A percentile compares a stretch with the other conserved stretches of the same genome.
phyloP scores from a whole-genome alignment of 208 protist species.

The Leishmania gerbilli region DNA sequence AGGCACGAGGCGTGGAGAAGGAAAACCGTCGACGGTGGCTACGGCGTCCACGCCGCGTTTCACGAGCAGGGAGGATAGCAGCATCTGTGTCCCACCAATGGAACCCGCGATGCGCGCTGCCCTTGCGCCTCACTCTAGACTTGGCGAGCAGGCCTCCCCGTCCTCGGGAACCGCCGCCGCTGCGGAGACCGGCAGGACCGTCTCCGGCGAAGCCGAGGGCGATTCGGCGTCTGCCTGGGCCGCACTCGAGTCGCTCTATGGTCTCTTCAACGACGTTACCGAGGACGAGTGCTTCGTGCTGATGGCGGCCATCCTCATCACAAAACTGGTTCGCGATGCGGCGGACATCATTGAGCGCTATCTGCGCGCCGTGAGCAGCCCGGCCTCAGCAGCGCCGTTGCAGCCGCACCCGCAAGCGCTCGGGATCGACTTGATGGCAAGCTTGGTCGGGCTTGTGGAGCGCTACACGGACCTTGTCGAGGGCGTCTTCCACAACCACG shows the following conservation, averaged over 20 bases:
- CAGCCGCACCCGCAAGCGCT: constrained; percentile 18
- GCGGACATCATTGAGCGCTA: constrained; percentile 34
- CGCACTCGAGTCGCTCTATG: constrained; percentile 40
- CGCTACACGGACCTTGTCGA: constrained; percentile 44
- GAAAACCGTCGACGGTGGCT: background rate
- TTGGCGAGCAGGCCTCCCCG: background rate
- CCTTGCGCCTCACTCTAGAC: background rate
- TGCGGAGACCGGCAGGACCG: background rate
- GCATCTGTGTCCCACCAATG: background rate
- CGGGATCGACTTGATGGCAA: constrained; percentile 36
- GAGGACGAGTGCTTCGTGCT: constrained; percentile 55
- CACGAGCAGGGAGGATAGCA: background rate
- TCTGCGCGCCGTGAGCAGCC: constrained; percentile 6
- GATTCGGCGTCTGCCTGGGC: constrained; percentile 1
- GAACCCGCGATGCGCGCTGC: background rate
- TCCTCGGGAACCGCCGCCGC: background rate
- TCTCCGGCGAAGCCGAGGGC: background rate
- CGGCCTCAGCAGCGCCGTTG: constrained; percentile 1
- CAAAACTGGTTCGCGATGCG: constrained; percentile 44
- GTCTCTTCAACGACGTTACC: constrained; percentile 39
- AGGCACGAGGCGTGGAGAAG: background rate
- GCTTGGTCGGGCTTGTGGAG: constrained; percentile 22
- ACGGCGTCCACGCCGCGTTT: background rate
- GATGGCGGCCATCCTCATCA: constrained; percentile 56
- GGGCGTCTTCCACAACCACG: constrained; percentile 37